Base-by-base conservation (phyloP, 2,329 filamentous ascomycete species). In the Colletotrichum liriopes region DNA sequence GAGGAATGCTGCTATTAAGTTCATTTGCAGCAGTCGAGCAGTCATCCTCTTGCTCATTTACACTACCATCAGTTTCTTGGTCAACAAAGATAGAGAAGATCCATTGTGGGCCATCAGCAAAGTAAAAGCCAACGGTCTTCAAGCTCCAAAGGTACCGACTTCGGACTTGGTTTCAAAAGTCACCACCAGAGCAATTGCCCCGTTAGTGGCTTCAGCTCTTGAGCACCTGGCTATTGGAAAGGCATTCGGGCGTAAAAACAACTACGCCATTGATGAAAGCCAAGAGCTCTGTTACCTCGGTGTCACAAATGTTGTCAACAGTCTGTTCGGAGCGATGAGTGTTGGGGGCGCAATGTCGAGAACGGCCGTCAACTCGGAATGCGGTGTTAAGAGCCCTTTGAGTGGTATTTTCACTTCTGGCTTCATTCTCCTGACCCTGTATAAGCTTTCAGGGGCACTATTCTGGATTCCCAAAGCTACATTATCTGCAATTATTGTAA, bases 391-490 rank as follows among this genome's bases (percentile, higher is more conserved):
- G 73, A 90, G 88, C 7, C 91, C 91, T 0, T 81, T 91, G 0
- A 90, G 88, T 52, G 90, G 90, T 5, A 75, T 90, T 29, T 83
- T 93, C 65, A 91, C 91, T 0, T 87, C 89, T 2, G 89, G 85
- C 5, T 88, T 91, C 59, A 89, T 93, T 23, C 81, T 93, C 9
- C 79, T 92, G 1, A 89, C 87, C 26, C 87, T 93, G 35, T 92
- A 90, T 76, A 86, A 90, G 71, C 86, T 92, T 47, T 88, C 87
- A 0, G 87, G 87, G 0, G 87, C 88, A 0, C 84, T 93, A 0
- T 92, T 90, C 80, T 93, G 90, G 89, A 90, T 93, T n/a, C 91
- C 91, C 1, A 91, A 91, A 75, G 86, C 90, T 0, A 91, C 89
- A 0, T 83, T 93, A 1, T 87, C 91, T 0, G 91, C 90, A 2